Evolutionary conservation across 768 basidiomycete species (phyloP), one percentile per base, ranked within the genome.

Genomic region (Tubosaeta brunneosetosa): DNA sequence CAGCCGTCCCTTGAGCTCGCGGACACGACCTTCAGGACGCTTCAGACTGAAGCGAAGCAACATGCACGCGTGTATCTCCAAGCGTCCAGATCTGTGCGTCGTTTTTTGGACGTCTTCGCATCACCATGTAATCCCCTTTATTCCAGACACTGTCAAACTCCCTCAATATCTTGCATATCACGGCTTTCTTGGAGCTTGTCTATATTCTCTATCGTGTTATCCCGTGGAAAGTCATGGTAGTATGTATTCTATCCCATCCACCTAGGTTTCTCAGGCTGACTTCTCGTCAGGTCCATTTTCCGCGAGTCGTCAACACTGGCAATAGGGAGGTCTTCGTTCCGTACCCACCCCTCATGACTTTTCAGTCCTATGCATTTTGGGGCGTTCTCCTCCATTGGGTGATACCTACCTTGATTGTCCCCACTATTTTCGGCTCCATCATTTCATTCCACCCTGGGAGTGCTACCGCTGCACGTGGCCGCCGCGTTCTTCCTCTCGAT

Each of bases 61-160:
- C 56, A 62, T 41, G 60, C 60, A 36, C 54, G 50, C 38, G 55
- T 42, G 17, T 60, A 55, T 51, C 22, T 69, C 26, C 34, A 61
- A 17, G 59, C 55, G n/a, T 63, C 59, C 11, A 63, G 69, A 65
- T 55, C 65, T 32, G 69, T 69, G 54, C 27, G 67, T 59, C 19
- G 26, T n/a, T 8, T 37, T 19, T 2, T 25, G 14, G 37, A 5
- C 34, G 9, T 45, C 17, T 46, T 32, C 8, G 34, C 34, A 1
- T 4, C 11, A 22, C 31, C 57, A 29, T 10, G 14, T 43, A 63
- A 11, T 13, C 16, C 4, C n/a, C 42, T 50, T 52, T 40, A n/a
- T 48, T 19, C 9, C 40, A 76, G 85, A 79, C 80, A 49, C 71
- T 86, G 10, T 88, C 86, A n/a, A 81, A 80, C 56, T 81, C 85